Percentiles rank a stretch among this genome's conserved stretches.
phyloP scores from a whole-genome alignment of 768 basidiomycete species.

The Mycena amicta region DNA sequence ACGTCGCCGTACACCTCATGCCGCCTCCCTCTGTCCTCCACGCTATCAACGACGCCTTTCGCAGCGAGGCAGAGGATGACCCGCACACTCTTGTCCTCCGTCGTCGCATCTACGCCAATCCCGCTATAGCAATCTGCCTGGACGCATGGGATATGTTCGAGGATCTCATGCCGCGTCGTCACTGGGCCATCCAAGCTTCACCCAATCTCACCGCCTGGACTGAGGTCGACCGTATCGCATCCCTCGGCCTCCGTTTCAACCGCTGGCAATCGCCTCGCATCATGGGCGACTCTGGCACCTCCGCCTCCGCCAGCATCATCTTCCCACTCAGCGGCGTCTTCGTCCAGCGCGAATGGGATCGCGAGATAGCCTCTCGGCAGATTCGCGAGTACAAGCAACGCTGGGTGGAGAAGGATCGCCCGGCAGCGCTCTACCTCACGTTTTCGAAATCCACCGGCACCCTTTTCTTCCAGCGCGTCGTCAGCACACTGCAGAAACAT shows the following conservation, averaged over 20 bases:
- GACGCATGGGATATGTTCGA: slow-evolving; percentile 19
- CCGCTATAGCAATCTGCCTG: not conserved
- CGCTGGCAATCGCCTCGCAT: slow-evolving; percentile 9
- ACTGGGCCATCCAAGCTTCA: slow-evolving; percentile 11
- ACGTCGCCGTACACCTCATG: slow-evolving; percentile 15
- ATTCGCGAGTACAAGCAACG: not conserved
- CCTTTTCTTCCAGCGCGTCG: not conserved
- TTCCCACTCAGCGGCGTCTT: slow-evolving; percentile 16
- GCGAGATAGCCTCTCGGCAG: not conserved
- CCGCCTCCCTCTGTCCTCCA: slow-evolving; percentile 5
- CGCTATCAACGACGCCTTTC: slow-evolving; percentile 14
- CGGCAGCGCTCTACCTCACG: slow-evolving; percentile 13
- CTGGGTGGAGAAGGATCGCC: not conserved
- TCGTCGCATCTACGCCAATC: slow-evolving; percentile 4
- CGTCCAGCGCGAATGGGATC: slow-evolving; percentile 11
- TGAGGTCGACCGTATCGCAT: slow-evolving; percentile 5
- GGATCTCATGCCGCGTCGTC: slow-evolving; percentile 14
- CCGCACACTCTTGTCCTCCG: slow-evolving; percentile 3
- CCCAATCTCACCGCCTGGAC: slow-evolving; percentile 8
- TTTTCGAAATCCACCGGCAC: not conserved
- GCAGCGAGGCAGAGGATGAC: not conserved
- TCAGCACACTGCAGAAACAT: slow-evolving; percentile 1
- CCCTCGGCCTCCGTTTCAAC: slow-evolving; percentile 9
- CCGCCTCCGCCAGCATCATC: slow-evolving; percentile 6
- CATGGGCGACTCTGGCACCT: not conserved